Evolutionary conservation across 2,329 filamentous ascomycete species (phyloP), one percentile per base, ranked within the genome.

Genomic region (Microdochium paspali): DNA sequence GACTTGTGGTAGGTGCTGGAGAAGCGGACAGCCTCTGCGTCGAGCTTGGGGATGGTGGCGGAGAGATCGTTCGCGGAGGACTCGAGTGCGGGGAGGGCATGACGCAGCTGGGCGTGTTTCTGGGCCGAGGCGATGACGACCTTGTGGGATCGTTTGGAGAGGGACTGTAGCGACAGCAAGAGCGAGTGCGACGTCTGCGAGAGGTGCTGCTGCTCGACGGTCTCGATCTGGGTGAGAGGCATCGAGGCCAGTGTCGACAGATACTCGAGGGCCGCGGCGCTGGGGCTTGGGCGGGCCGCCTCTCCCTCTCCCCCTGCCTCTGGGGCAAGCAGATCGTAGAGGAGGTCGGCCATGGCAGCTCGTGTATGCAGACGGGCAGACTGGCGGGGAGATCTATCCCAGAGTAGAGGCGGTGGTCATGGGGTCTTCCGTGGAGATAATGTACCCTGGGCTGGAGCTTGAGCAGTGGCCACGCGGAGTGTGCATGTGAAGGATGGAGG

Each of bases 101-200:
- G 72, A 45, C 74, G 73, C 7, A 97, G 75, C 10, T 81, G 82
- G n/a, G 80, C 77, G 58, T 97, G 82, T 56, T 87, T 84, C 55
- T 82, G 78, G 21, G 87, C 83, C 3, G 91, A 93, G 46, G 83
- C 75, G 56, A 96, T 90, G 53, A 97, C 83, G 18, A 84, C 76
- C 61, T 85, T 87, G 66, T 96, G 85, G 1, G 90, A 95, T 55
- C 87, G 86, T 57, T 95, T 95, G 7, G 90, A 91, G 45, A 97
- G 80, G 0, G 82, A 79, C 63, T 98, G 93, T 1, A 97, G 76
- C 1, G 89, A 87, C 35, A 95, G 79, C 13, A 91, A 77, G 35
- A 87, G 78, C 0, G 87, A 86, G 52, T 96, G 89, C 3, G 86
- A 84, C 47, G 82, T 77, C 58, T 96, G 88, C 1, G 85, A 73